These are phyloP conservation scores for Penicillium psychrosexuale DNA, from an alignment of 2,329 filamentous ascomycete genomes.

Conservation along the genomic window DNA sequence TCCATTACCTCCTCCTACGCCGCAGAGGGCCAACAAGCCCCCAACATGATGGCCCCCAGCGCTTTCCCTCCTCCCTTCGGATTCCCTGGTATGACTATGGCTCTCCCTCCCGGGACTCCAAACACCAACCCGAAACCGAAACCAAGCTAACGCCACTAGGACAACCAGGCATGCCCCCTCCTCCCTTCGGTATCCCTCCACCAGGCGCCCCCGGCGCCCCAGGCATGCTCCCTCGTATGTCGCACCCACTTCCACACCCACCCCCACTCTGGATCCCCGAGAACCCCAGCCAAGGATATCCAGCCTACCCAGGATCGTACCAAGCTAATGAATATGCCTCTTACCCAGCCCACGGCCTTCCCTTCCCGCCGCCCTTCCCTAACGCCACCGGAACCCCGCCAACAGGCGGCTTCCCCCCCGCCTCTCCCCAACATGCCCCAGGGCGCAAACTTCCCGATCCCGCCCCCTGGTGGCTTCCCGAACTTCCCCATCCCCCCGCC, in stretches of 20 bases:
- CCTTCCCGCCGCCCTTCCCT: constrained; percentile 53
- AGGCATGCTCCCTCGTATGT: constrained; percentile 55
- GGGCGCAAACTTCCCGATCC: constrained; percentile 44
- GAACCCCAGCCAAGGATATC: background rate
- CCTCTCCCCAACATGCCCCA: constrained; percentile 42
- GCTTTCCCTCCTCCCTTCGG: constrained; percentile 56
- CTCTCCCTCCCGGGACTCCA: background rate
- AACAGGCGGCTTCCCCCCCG: constrained; percentile 35
- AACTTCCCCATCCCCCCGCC: constrained; percentile 27
- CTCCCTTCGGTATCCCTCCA: constrained; percentile 56
- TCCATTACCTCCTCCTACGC: constrained; percentile 95
- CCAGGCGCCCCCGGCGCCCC: constrained; percentile 41
- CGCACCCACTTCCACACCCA: background rate
- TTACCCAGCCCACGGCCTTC: constrained; percentile 51
- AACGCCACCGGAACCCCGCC: constrained; percentile 36
- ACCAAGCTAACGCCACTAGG: constrained; percentile 18
- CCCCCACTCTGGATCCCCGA: background rate
- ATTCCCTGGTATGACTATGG: constrained; percentile 55
- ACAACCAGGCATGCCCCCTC: constrained; percentile 49
- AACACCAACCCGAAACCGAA: background rate
- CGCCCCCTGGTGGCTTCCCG: constrained; percentile 43
- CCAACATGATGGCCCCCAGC: constrained; percentile 65
- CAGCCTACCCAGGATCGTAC: background rate
- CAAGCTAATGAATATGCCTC: constrained; percentile 12
- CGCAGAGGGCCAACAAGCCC: constrained; percentile 82